phyloP scores from a whole-genome alignment of 257 asterid species.

The Plantago elongata region DNA sequence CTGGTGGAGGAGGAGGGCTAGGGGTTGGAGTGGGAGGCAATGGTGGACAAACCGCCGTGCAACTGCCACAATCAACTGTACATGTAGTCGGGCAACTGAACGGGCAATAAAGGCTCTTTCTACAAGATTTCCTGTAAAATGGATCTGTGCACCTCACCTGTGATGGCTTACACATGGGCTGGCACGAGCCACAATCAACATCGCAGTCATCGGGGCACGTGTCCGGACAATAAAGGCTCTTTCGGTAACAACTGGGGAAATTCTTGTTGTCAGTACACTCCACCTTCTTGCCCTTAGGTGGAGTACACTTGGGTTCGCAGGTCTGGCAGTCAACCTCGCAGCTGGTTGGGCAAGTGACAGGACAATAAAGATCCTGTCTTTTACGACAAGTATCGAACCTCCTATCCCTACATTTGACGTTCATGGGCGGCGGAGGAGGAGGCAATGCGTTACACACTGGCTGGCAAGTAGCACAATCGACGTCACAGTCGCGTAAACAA shows the following conservation, averaged over 20 bases:
- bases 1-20: slow-evolving; percentile 23
- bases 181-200: too few relatives aligned
- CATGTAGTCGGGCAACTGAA: slow-evolving; percentile 31
- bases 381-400: too few relatives aligned
- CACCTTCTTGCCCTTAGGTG: too few relatives aligned
- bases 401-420: not conserved
- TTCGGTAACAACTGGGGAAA: too few relatives aligned
- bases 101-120: slow-evolving; percentile 27
- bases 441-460: slow-evolving; percentile 38
- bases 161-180: slow-evolving; percentile 10
- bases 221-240: too few relatives aligned
- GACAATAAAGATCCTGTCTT: too few relatives aligned
- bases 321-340: too few relatives aligned
- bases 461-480: slow-evolving; percentile 43
- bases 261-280: too few relatives aligned
- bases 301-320: too few relatives aligned
- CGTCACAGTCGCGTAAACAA: slow-evolving; percentile 43
- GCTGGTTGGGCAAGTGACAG: slow-evolving; percentile 32
- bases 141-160: slow-evolving; percentile 27
- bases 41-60: slow-evolving; percentile 25
- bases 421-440: slow-evolving; percentile 21
- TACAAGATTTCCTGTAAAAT: slow-evolving; percentile 22
- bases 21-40: slow-evolving; percentile 27
- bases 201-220: too few relatives aligned
- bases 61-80: slow-evolving; percentile 24